phyloP scores from a whole-genome alignment of 2,329 filamentous ascomycete genomes.

The Aspergillus novoparasiticus region DNA sequence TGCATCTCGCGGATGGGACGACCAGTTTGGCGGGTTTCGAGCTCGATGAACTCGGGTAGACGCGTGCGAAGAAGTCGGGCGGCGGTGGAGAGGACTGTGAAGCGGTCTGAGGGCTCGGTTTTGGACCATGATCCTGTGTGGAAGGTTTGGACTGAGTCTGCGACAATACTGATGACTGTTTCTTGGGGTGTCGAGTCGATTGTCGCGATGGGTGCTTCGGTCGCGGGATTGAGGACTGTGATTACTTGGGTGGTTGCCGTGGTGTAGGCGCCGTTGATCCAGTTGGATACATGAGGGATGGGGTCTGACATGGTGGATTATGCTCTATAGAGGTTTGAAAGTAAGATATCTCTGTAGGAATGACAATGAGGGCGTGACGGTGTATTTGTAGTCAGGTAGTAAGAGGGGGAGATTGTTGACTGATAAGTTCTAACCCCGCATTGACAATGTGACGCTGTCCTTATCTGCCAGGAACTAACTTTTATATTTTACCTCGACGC shows the following conservation, averaged over 20 bases:
- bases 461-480: not conserved
- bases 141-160: constrained; percentile 40
- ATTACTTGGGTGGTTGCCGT: constrained; percentile 19
- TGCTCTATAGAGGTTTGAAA: not conserved
- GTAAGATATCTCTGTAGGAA: not conserved
- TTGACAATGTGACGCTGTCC: not conserved
- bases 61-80: constrained; percentile 56
- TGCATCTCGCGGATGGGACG: constrained; percentile 70
- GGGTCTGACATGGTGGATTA: not conserved
- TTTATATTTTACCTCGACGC: too few relatives aligned
- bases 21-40: constrained; percentile 70
- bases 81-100: constrained; percentile 63
- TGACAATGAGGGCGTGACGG: too few relatives aligned
- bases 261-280: constrained; percentile 31
- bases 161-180: constrained; percentile 56
- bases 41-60: constrained; percentile 59
- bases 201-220: constrained; percentile 31
- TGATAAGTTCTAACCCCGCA: not conserved
- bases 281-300: constrained; percentile 32
- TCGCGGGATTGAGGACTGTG: constrained; percentile 34
- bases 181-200: constrained; percentile 60
- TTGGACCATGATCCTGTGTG: constrained; percentile 59
- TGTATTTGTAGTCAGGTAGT: not conserved
- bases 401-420: not conserved
- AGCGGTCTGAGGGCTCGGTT: constrained; percentile 59